Percentiles rank a stretch among this genome's conserved stretches.
These are phyloP conservation scores for Hippophae rhamnoides DNA, from an alignment of 306 rosid genomes.

Conservation along the genomic window DNA sequence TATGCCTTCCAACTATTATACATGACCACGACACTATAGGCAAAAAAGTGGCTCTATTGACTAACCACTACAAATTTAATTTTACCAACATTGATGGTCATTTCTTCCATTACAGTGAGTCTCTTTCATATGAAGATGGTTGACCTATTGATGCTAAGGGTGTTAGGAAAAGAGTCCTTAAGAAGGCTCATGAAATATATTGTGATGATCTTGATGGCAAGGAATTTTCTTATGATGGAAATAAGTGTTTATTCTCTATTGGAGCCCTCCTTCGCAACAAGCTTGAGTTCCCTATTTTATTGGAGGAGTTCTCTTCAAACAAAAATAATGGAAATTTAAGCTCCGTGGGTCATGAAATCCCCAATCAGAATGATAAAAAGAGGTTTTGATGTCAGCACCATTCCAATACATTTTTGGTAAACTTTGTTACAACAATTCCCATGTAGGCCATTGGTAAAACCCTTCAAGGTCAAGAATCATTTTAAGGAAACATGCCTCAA, in stretches of 20 bases:
- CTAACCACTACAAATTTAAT: no score
- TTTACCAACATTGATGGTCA: no score
- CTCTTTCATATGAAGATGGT: no score
- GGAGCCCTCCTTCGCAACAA: constrained; percentile 78
- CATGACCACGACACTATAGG: constrained; percentile 55
- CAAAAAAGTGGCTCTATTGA: constrained; percentile 30
- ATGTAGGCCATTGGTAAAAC: constrained; percentile 72
- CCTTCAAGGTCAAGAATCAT: constrained; percentile 73
- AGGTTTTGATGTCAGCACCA: constrained; percentile 53
- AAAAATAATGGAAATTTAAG: constrained; percentile 59
- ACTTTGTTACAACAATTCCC: constrained; percentile 73
- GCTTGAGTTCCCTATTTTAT: constrained; percentile 66
- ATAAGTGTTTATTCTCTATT: constrained; percentile 71
- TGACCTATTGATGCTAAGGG: no score
- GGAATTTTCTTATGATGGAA: constrained; percentile 85
- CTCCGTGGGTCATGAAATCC: no score
- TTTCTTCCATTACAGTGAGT: no score
- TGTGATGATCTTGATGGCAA: constrained; percentile 59
- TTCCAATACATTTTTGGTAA: constrained; percentile 59
- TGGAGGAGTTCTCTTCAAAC: constrained; percentile 55
- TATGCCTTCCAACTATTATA: constrained; percentile 57
- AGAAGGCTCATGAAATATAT: constrained; percentile 68
- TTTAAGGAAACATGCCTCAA: no score
- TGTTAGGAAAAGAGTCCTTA: constrained; percentile 57
- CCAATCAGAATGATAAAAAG: no score